Conservation (phyloP, 177 flowering plant genomes). For the Vitis hybrid region DNA sequence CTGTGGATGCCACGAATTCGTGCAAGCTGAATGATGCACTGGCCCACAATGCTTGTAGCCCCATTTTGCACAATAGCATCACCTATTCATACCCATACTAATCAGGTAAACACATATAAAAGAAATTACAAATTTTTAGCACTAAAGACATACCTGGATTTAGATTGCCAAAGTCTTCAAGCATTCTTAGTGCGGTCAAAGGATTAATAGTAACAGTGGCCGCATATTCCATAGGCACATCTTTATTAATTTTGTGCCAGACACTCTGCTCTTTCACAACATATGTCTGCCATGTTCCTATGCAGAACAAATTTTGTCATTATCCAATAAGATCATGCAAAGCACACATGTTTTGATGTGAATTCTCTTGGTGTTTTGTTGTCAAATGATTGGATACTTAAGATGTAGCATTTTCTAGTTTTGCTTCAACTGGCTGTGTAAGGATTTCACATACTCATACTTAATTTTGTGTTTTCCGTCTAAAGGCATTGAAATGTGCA, state of each 20-base stretch:
- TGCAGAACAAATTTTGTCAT: slow-evolving; percentile 23
- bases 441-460: too few relatives aligned
- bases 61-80: slow-evolving; percentile 97
- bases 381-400: too few relatives aligned
- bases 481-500: too few relatives aligned
- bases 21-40: slow-evolving; percentile 95
- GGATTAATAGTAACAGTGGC: slow-evolving; percentile 93
- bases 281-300: slow-evolving; percentile 96
- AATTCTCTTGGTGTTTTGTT: background rate
- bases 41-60: slow-evolving; percentile 98
- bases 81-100: slow-evolving; percentile 42
- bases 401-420: background rate
- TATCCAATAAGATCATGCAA: slow-evolving; percentile 3
- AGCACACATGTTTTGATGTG: too few relatives aligned
- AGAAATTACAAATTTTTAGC: background rate
- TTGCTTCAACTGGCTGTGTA: too few relatives aligned
- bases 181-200: slow-evolving; percentile 86
- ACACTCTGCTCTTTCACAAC: slow-evolving; percentile 75
- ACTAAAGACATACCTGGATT: slow-evolving; percentile 52
- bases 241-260: slow-evolving; percentile 87
- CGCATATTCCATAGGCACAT: slow-evolving; percentile 81
- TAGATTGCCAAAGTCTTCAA: slow-evolving; percentile 73
- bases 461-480: too few relatives aligned
- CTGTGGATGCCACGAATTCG: slow-evolving; percentile 66
- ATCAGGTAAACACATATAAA: slow-evolving; percentile 14